Evolutionary conservation across 768 basidiomycete species (phyloP).

Genomic region (Pisolithus orientalis): DNA sequence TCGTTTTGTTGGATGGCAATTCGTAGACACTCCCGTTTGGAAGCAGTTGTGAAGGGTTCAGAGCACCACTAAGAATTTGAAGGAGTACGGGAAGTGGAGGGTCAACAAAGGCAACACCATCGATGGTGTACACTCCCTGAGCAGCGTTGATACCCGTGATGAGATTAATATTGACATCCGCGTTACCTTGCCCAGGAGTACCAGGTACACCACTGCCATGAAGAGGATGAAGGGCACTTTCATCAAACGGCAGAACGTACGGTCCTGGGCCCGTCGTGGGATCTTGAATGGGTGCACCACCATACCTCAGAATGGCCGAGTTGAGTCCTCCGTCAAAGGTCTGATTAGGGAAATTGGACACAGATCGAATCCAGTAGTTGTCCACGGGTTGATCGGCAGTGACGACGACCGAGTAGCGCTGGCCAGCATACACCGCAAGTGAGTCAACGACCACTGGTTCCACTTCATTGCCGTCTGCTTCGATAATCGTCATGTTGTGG

Average conservation of each 20-base stretch:
- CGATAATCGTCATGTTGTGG: slow-evolving; percentile 28
- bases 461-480: slow-evolving; percentile 25
- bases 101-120: neutral
- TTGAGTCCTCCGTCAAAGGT: slow-evolving; percentile 25
- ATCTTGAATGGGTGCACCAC: slow-evolving; percentile 23
- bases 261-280: slow-evolving; percentile 21
- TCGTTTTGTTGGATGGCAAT: slow-evolving; percentile 34
- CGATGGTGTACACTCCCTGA: neutral
- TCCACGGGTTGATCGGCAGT: slow-evolving; percentile 25
- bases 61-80: slow-evolving; percentile 33
- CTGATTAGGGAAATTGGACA: slow-evolving; percentile 16
- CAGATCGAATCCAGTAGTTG: slow-evolving; percentile 36
- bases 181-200: slow-evolving; percentile 17
- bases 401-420: slow-evolving; percentile 26
- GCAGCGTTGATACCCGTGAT: neutral
- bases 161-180: slow-evolving; percentile 16
- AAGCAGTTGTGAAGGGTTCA: slow-evolving; percentile 27
- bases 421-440: slow-evolving; percentile 32
- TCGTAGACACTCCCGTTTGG: slow-evolving; percentile 34
- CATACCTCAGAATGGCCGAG: slow-evolving; percentile 36
- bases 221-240: slow-evolving; percentile 15
- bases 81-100: slow-evolving; percentile 36
- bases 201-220: slow-evolving; percentile 18
- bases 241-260: slow-evolving; percentile 7
- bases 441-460: slow-evolving; percentile 27